Conservation (phyloP, 2,329 filamentous ascomycete species). For the Aspergillus melleus region DNA sequence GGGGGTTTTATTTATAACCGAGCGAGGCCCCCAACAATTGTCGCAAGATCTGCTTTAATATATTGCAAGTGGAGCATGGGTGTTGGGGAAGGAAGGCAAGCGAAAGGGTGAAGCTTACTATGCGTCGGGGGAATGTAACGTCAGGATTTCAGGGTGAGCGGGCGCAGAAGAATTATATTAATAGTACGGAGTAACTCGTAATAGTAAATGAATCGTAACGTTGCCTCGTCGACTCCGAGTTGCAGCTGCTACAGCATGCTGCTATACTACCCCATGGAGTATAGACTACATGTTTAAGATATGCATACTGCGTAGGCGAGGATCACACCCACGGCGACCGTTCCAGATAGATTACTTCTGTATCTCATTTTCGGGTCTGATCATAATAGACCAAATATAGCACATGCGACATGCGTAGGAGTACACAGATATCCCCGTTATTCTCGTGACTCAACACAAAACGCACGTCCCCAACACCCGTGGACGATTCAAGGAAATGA, state of each 20-base stretch:
- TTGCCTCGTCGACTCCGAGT: too few species aligned
- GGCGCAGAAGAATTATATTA: neutral
- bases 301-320: neutral
- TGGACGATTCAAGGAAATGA: neutral
- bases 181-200: neutral
- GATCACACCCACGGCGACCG: neutral
- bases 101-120: neutral
- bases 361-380: neutral
- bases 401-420: neutral
- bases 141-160: neutral
- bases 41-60: neutral
- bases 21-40: neutral
- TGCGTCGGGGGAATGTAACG: neutral
- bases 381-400: neutral
- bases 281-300: neutral
- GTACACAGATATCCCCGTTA: neutral
- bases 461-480: neutral
- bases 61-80: neutral
- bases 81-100: neutral
- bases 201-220: neutral
- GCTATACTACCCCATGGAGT: neutral
- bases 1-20: neutral
- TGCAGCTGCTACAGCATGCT: neutral
- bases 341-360: conserved; percentile 2
- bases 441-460: neutral